Evolutionary conservation across 805 yeast genomes (phyloP), one percentile per base, ranked within the genome.

Genomic region (Metschnikowia cerradonensis): DNA sequence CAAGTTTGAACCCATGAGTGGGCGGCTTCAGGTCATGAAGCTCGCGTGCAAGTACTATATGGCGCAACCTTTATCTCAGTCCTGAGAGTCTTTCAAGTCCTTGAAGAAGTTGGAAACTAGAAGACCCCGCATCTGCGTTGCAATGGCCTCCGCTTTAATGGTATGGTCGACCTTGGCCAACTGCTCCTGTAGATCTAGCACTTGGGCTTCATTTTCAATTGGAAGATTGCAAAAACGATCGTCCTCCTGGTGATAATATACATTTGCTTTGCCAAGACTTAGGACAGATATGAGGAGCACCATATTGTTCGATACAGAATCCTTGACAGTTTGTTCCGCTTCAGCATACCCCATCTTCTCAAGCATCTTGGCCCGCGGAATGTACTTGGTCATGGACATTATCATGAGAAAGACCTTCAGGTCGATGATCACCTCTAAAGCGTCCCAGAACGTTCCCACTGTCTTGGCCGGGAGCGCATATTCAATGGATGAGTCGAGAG

Each of bases 1-100:
- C 3, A 63, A 64, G 40, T 68, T 81, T 35, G 73, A 79, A 56
- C 78, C 86, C 0, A 55, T 79, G 35, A 74, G 32, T 32, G 55
- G 52, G 2, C 59, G 60, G 30, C 22, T 53, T 34, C 47, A 47
- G 15, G 49, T 50, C 47, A 40, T 55, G 55, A 54, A 53, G 13
- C 41, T 57, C 22, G 48, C 49, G 5, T 38, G 32, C 33, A 50
- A 38, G 14, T 44, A 44, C 11, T 34, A n/a, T 6, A 26, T 15
- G 31, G 40, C 41, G 41, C 3, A 10, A 6, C 4, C 23, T 15
- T 44, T n/a, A 17, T 15, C 34, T 30, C 26, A 40, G 10, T 40
- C 43, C 17, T 22, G 41, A 34, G 33, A 13, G 17, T 44, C 15
- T 26, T 23, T 22, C 23, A 44, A 15, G 11, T 44, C 41, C 13